Evolutionary conservation across 2,329 filamentous ascomycete genomes (phyloP).

Genomic region (Myriosclerotinia scirpicola): DNA sequence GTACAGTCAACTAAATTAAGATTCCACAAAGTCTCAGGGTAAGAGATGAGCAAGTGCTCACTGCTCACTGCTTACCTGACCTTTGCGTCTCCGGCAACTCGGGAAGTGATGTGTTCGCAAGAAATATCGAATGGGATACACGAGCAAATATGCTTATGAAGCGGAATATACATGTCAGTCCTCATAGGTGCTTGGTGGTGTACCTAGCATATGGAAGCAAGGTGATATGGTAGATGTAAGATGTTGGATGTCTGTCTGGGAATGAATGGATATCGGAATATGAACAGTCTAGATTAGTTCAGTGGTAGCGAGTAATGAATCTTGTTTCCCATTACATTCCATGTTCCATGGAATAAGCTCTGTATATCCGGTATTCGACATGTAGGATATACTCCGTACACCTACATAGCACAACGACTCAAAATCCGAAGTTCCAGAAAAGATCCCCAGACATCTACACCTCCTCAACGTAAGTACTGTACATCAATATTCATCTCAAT

Average conservation of each 20-base stretch:
- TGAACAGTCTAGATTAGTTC: neutral
- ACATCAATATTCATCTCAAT: too few relatives aligned
- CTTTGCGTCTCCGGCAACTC: neutral
- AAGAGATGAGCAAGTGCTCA: neutral
- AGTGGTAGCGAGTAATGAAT: neutral
- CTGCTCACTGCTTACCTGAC: neutral
- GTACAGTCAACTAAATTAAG: neutral
- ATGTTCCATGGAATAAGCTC: neutral
- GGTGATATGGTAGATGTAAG: neutral
- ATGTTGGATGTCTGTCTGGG: neutral
- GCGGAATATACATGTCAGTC: neutral
- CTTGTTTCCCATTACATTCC: neutral
- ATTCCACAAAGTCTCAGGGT: neutral
- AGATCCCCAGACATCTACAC: too few relatives aligned
- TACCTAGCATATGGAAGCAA: neutral
- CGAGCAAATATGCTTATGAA: too few relatives aligned
- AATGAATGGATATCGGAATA: neutral
- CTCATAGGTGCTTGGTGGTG: neutral
- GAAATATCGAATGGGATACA: neutral
- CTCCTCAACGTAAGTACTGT: too few relatives aligned
- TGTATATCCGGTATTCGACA: too few relatives aligned
- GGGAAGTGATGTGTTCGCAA: neutral
- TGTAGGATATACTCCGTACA: too few relatives aligned
- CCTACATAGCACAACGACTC: too few relatives aligned
- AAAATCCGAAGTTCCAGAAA: too few relatives aligned